These are phyloP conservation scores for Podila epigama DNA, from an alignment of 192 early-diverging fungal species.

Conservation along the genomic window DNA sequence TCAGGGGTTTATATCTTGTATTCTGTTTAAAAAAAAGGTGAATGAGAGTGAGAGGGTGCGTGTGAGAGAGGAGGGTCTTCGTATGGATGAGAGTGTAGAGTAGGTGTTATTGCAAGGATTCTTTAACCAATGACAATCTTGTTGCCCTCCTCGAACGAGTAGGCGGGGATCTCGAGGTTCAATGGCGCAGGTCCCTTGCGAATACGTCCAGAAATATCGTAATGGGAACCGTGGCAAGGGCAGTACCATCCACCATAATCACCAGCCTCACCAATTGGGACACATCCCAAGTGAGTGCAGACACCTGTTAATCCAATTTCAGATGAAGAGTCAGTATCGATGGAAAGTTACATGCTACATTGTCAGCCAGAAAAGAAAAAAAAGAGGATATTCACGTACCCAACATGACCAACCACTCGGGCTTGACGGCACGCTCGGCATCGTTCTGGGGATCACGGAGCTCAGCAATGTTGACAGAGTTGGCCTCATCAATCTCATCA, in stretches of 20 bases:
- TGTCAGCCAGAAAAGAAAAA: conserved; percentile 63
- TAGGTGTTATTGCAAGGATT: neutral
- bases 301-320: conserved; percentile 68
- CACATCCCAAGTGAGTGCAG: conserved; percentile 88
- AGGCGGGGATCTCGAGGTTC: conserved; percentile 94
- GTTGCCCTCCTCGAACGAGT: conserved; percentile 61
- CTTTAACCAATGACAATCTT: conserved; percentile 89
- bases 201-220: conserved; percentile 98
- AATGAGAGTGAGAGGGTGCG: too few relatives aligned
- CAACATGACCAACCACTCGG: conserved; percentile 97
- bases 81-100: neutral
- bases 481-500: conserved; percentile 94
- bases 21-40: neutral
- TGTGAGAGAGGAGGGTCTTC: neutral
- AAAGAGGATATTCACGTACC: conserved; percentile 70
- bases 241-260: conserved; percentile 99
- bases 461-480: conserved; percentile 76
- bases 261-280: conserved; percentile 97
- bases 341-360: conserved; percentile 59
- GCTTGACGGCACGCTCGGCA: conserved; percentile 86
- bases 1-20: too few relatives aligned
- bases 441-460: conserved; percentile 94
- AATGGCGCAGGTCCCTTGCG: conserved; percentile 98
- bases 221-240: conserved; percentile 99
- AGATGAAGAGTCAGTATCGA: neutral